These are phyloP conservation scores for Neophaeococcomyces aloes DNA, from an alignment of 2,329 filamentous ascomycete species.

Conservation along the genomic window DNA sequence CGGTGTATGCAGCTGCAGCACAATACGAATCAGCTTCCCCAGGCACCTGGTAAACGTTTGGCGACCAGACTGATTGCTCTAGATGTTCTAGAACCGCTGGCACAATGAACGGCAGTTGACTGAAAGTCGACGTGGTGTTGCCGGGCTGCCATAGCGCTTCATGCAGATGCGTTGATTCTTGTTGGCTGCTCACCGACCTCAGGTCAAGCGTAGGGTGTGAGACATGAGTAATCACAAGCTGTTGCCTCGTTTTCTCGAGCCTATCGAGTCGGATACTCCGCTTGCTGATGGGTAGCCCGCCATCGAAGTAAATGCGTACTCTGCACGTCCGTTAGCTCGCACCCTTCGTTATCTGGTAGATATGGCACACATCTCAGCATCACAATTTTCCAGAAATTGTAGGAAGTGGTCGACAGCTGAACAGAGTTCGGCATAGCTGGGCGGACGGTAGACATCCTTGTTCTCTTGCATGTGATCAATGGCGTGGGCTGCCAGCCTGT, in stretches of 20 bases:
- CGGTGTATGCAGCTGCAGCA: slow-evolving; percentile 49
- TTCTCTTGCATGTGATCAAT: slow-evolving; percentile 22
- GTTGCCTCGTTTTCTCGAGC: slow-evolving; percentile 46
- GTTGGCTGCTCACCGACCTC: neutral
- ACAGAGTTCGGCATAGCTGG: slow-evolving; percentile 55
- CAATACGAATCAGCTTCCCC: slow-evolving; percentile 82
- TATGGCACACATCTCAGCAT: slow-evolving; percentile 51
- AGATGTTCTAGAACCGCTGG: slow-evolving; percentile 57
- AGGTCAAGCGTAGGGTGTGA: slow-evolving; percentile 4
- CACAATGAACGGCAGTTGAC: slow-evolving; percentile 61
- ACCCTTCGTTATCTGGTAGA: slow-evolving; percentile 10
- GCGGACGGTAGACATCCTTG: slow-evolving; percentile 38
- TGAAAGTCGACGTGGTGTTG: slow-evolving; percentile 28
- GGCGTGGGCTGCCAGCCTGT: slow-evolving; percentile 35
- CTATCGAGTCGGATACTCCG: slow-evolving; percentile 50
- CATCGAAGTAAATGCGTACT: slow-evolving; percentile 72
- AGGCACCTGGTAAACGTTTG: slow-evolving; percentile 51
- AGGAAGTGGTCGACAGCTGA: slow-evolving; percentile 53
- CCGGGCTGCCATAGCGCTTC: slow-evolving; percentile 12
- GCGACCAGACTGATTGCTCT: slow-evolving; percentile 26
- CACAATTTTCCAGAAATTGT: slow-evolving; percentile 43
- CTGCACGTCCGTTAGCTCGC: slow-evolving; percentile 26
- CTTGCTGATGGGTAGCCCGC: slow-evolving; percentile 62
- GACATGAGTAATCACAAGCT: slow-evolving; percentile 35
- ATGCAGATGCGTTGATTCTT: slow-evolving; percentile 5